A percentile compares a stretch with the other conserved stretches of the same genome.
Conservation (phyloP, 2,329 filamentous ascomycete genomes). For the Ustulina deusta region DNA sequence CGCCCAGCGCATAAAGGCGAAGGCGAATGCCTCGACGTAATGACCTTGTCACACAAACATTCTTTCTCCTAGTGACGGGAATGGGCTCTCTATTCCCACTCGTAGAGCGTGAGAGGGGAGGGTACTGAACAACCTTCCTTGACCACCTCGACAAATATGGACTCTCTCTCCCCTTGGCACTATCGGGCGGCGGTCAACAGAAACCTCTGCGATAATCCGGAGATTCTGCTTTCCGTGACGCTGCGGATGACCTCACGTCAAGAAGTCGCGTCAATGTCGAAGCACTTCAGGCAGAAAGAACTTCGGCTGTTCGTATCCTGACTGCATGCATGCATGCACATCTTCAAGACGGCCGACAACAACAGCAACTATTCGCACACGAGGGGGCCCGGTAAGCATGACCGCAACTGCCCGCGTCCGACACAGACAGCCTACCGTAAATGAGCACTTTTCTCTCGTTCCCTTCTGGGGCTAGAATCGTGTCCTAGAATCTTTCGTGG, state of each 20-base stretch:
- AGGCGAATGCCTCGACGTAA: neutral
- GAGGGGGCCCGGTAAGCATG: neutral
- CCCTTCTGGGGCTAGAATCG: neutral
- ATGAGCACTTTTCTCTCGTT: neutral
- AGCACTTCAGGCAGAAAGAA: no score
- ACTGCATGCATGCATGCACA: slow-evolving; percentile 30
- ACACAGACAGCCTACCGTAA: slow-evolving; percentile 7
- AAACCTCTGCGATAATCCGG: neutral
- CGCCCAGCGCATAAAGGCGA: neutral
- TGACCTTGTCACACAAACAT: neutral
- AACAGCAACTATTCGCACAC: slow-evolving; percentile 19
- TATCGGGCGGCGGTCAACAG: neutral
- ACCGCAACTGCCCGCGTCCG: slow-evolving; percentile 11
- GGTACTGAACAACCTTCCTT: neutral
- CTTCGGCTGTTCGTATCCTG: slow-evolving; percentile 17
- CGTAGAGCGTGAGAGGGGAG: neutral
- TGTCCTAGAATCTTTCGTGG: neutral
- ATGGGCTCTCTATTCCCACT: neutral
- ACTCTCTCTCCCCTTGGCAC: neutral
- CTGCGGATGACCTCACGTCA: neutral
- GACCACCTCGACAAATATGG: slow-evolving; percentile 6
- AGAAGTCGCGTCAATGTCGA: neutral
- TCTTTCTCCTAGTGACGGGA: neutral
- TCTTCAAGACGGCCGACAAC: slow-evolving; percentile 17
- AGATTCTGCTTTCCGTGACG: neutral